Conservation (phyloP, 345 rosid genomes). For the Raphanus sativus region DNA sequence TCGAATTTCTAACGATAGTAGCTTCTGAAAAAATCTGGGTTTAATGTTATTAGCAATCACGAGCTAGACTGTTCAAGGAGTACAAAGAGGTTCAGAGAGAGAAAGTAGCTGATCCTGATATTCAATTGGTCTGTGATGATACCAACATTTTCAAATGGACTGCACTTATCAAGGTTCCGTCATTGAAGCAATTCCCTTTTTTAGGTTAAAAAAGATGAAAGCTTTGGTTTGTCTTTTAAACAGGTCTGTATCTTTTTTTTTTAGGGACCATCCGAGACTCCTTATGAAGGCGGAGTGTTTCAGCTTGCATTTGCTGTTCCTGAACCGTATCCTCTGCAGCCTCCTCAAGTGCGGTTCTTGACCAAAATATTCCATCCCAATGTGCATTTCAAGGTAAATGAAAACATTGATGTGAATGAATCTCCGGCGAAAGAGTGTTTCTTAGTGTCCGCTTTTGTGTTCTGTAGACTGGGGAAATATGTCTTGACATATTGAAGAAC, state of each 20-base stretch:
- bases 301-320: constrained; percentile 96
- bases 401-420: neutral
- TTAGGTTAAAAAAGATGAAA: neutral
- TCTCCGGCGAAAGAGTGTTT: neutral
- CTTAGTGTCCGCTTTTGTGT: neutral
- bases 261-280: constrained; percentile 98
- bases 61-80: constrained; percentile 96
- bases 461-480: constrained; percentile 90
- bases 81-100: constrained; percentile 97
- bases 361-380: constrained; percentile 98
- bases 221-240: neutral
- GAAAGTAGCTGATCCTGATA: constrained; percentile 91
- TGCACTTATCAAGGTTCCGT: constrained; percentile 84
- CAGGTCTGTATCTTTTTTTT: neutral
- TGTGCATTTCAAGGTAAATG: constrained; percentile 91
- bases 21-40: neutral
- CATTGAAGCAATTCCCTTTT: neutral
- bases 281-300: constrained; percentile 95
- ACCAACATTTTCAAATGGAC: constrained; percentile 98
- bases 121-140: constrained; percentile 90
- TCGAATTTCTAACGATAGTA: neutral
- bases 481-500: constrained; percentile 96
- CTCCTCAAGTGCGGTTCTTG: constrained; percentile 99
- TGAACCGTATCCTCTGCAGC: constrained; percentile 94
- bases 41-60: constrained; percentile 60